Base-by-base conservation (phyloP, 2,329 filamentous ascomycete genomes). In the Stemphylium beticola region DNA sequence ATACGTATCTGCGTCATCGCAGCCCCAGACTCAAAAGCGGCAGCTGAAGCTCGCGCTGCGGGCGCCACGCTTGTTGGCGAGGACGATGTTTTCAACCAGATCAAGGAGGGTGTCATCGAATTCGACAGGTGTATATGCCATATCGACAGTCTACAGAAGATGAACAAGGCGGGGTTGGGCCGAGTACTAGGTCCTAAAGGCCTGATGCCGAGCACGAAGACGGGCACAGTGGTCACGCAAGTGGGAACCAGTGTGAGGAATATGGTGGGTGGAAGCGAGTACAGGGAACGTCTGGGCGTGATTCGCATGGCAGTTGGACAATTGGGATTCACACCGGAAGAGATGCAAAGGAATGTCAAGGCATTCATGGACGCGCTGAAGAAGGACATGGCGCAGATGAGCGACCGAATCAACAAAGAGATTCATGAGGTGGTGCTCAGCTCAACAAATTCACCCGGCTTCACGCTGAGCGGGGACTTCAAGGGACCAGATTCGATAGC, bases 111-210 rank as follows among this genome's bases (percentile, higher is more conserved):
- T 37, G 85, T 87, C 34, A 89, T 98, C 61, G 85, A 91, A 22
- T 99, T 98, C 74, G 95, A 98, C 74, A 84, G 91, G 50, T 89
- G 92, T 59, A 86, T 99, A 65, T 96, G 92, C 78, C 93, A 97
- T 76, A 82, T 83, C 45, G 86, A 91, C 65, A 92, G 88, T 65
- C 81, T 95, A 64, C 83, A 84, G 47, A 92, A 90, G 52, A 80
- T 99, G 68, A 89, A 88, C 73, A 93, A 95, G 80, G 89, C 92
- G 32, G 86, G 85, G 0, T 76, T 99, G 60, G 93, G 90, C 60
- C 85, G 88, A 62, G 83, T 96, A 38, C 81, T 99, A 17, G 95
- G 95, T 69, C 95, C 96, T 40, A 88, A 86, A 76, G 93, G 93
- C 2, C 77, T 99, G 70, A 98, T 99, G 95, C 95, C 95, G 5